phyloP scores from a whole-genome alignment of 805 yeast genomes.

The Candida namnaoensis region DNA sequence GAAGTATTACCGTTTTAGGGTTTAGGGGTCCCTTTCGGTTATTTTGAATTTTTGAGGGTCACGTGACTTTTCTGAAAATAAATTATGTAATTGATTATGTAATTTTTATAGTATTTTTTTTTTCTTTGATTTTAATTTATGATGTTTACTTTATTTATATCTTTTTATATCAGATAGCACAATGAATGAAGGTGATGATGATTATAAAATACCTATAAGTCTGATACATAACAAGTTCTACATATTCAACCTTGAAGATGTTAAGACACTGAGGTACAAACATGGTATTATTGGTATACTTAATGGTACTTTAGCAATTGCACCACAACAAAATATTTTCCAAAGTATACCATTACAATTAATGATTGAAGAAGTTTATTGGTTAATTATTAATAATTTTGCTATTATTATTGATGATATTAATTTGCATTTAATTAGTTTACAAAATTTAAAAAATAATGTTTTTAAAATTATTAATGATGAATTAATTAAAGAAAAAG shows the following conservation, averaged over 20 bases:
- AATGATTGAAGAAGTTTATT: constrained; percentile 63
- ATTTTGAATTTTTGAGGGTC: no score
- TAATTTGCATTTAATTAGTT: constrained; percentile 13
- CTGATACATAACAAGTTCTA: constrained; percentile 37
- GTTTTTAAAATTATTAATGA: constrained; percentile 10
- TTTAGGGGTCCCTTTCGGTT: no score
- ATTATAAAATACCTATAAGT: constrained; percentile 18
- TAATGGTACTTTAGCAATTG: constrained; percentile 74
- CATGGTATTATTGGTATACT: constrained; percentile 70
- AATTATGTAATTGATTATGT: no score
- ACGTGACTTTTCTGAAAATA: no score
- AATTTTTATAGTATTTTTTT: no score
- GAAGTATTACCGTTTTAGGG: no score
- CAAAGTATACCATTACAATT: constrained; percentile 76
- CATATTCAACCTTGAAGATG: constrained; percentile 48
- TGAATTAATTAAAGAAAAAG: not conserved
- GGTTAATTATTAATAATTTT: constrained; percentile 39
- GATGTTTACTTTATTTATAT: no score
- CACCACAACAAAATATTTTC: constrained; percentile 92
- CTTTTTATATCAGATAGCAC: no score
- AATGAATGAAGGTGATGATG: no score
- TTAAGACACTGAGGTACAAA: constrained; percentile 41
- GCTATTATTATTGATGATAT: constrained; percentile 38
- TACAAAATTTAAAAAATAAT: constrained; percentile 3
- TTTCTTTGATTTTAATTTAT: no score